Evolutionary conservation across 176 grass and related monocot genomes (phyloP).

Genomic region (Cenchrus purpureus): DNA sequence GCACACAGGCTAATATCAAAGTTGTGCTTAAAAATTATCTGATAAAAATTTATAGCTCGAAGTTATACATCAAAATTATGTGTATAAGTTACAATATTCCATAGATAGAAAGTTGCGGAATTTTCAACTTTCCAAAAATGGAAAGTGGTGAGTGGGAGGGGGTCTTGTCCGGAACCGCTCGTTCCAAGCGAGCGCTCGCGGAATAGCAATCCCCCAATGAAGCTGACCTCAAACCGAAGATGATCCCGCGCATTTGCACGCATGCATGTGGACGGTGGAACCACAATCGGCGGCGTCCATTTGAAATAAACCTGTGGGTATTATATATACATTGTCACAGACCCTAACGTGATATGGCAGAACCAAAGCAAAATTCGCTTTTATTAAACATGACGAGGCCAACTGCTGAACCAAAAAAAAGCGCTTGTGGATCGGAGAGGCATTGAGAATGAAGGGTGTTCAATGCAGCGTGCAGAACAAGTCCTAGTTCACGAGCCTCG

Average conservation of each 20-base stretch:
- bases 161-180: too few relatives aligned
- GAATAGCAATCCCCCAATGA: background rate
- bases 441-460: background rate
- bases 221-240: background rate
- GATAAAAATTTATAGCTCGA: too few relatives aligned
- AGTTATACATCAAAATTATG: too few relatives aligned
- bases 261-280: background rate
- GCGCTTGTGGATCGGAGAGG: background rate
- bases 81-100: too few relatives aligned
- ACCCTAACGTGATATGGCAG: background rate
- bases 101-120: too few relatives aligned
- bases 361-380: background rate
- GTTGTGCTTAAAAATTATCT: too few relatives aligned
- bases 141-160: too few relatives aligned
- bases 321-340: background rate
- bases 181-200: too few relatives aligned
- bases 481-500: constrained; percentile 32
- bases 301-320: background rate
- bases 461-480: background rate
- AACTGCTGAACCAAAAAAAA: background rate
- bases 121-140: too few relatives aligned
- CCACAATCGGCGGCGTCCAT: background rate
- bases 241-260: background rate
- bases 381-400: constrained; percentile 16
- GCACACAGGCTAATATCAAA: too few relatives aligned